These are phyloP conservation scores for Apiospora aurea DNA, from an alignment of 2,329 filamentous ascomycete species.

Conservation along the genomic window DNA sequence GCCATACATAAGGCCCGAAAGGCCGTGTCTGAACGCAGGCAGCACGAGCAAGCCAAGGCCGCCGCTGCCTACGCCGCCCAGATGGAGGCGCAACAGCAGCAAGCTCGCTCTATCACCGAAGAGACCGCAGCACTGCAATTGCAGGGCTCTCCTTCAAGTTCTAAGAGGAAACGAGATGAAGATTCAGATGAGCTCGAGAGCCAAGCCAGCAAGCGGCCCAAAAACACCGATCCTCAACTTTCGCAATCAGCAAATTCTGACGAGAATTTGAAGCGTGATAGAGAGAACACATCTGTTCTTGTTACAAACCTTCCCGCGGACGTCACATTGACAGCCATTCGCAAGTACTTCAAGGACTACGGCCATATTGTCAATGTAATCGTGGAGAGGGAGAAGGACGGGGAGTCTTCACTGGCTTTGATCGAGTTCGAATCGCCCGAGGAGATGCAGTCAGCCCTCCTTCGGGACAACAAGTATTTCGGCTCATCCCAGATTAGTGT, in stretches of 20 bases:
- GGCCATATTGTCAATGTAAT: slow-evolving; percentile 83
- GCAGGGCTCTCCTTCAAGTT: slow-evolving; percentile 46
- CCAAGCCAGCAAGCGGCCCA: slow-evolving; percentile 71
- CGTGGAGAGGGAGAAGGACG: slow-evolving; percentile 67
- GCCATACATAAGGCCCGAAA: slow-evolving; percentile 74
- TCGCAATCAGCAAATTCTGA: background rate
- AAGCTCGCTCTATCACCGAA: slow-evolving; percentile 37
- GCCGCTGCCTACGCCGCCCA: slow-evolving; percentile 57
- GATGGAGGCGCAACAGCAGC: slow-evolving; percentile 42
- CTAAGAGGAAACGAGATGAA: slow-evolving; percentile 79
- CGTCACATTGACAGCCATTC: slow-evolving; percentile 74
- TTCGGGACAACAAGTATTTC: slow-evolving; percentile 82
- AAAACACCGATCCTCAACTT: slow-evolving; percentile 40
- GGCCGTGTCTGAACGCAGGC: slow-evolving; percentile 67
- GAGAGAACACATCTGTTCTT: slow-evolving; percentile 87
- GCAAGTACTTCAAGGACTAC: slow-evolving; percentile 91
- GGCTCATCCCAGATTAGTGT: slow-evolving; percentile 77
- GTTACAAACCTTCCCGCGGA: slow-evolving; percentile 78
- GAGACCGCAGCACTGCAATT: slow-evolving; percentile 39
- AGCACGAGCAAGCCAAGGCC: slow-evolving; percentile 69
- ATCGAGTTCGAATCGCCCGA: slow-evolving; percentile 86
- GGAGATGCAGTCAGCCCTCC: slow-evolving; percentile 81
- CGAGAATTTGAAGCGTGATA: slow-evolving; percentile 74
- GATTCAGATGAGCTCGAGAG: slow-evolving; percentile 57
- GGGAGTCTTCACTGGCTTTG: slow-evolving; percentile 71